Percentiles rank a stretch among this genome's conserved stretches.
Evolutionary conservation across 176 grass and related monocot species (phyloP).

Genomic region (Juncus inflexus): DNA sequence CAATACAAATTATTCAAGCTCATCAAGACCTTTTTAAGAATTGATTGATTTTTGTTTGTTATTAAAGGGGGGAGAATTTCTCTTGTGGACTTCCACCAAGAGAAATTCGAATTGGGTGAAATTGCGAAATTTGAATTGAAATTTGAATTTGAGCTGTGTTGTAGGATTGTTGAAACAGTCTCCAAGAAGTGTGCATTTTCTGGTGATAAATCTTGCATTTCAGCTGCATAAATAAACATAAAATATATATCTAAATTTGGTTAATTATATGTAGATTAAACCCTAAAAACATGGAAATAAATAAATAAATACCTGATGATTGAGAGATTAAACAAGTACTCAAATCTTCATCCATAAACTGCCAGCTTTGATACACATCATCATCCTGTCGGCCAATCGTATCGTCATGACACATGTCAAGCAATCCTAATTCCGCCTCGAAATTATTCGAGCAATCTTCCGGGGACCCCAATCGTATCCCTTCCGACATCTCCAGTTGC

Average conservation of each 20-base stretch:
- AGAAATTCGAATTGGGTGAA: constrained; percentile 47
- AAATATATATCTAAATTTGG: neutral
- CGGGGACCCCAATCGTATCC: constrained; percentile 26
- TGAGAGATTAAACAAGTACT: constrained; percentile 28
- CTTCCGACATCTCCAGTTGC: constrained; percentile 42
- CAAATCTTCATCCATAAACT: constrained; percentile 44
- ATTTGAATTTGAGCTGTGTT: constrained; percentile 29
- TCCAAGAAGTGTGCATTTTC: constrained; percentile 67
- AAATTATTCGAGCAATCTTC: constrained; percentile 54
- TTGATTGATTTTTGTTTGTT: constrained; percentile 35
- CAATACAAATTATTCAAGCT: constrained; percentile 19
- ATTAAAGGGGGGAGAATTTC: constrained; percentile 3
- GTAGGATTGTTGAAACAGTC: constrained; percentile 54
- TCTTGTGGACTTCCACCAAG: constrained; percentile 42
- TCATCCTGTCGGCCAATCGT: constrained; percentile 22
- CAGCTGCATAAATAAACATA: constrained; percentile 19
- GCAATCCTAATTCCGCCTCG: constrained; percentile 37
- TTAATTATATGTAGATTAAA: neutral
- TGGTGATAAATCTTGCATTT: constrained; percentile 44
- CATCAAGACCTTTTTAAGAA: constrained; percentile 52
- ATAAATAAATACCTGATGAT: constrained; percentile 43
- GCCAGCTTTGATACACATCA: constrained; percentile 39
- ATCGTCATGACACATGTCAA: constrained; percentile 29
- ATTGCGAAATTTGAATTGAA: constrained; percentile 16
- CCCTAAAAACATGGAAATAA: neutral